Evolutionary conservation across 371 early-diverging fungal genomes (phyloP).

Genomic region (Apophysomyces sp.): DNA sequence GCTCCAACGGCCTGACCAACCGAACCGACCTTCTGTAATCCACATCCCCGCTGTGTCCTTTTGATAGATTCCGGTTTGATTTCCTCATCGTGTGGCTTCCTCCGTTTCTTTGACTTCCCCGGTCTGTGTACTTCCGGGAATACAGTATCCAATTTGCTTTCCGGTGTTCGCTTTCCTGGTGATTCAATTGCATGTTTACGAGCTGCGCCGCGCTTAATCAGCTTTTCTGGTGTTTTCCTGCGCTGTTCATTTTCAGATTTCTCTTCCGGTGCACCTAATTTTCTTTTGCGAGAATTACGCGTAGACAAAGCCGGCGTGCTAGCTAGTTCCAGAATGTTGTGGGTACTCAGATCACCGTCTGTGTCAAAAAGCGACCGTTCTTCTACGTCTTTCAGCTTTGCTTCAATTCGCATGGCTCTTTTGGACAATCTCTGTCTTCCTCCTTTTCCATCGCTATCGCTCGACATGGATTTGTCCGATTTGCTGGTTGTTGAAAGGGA

Average conservation of each 20-base stretch:
- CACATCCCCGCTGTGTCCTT: not conserved
- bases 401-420: slow-evolving; percentile 21
- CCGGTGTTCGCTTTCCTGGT: not conserved
- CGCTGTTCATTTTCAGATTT: not conserved
- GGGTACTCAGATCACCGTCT: slow-evolving; percentile 41
- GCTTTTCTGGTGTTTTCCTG: not conserved
- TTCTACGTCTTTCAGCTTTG: slow-evolving; percentile 20
- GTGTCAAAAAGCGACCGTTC: slow-evolving; percentile 41
- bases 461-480: not conserved
- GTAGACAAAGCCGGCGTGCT: slow-evolving; percentile 8
- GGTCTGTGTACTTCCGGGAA: not conserved
- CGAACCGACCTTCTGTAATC: not conserved
- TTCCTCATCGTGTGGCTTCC: not conserved
- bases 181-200: not conserved
- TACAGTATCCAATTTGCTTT: not conserved
- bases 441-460: not conserved
- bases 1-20: not conserved
- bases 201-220: not conserved
- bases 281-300: slow-evolving; percentile 9
- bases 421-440: slow-evolving; percentile 13
- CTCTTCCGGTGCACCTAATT: not conserved
- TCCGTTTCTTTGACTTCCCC: not conserved
- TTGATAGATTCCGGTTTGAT: not conserved
- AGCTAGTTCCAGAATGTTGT: slow-evolving; percentile 36
- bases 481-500: not conserved